These are phyloP conservation scores for Botrytis galanthina DNA, from an alignment of 2,329 filamentous ascomycete species.

Conservation along the genomic window DNA sequence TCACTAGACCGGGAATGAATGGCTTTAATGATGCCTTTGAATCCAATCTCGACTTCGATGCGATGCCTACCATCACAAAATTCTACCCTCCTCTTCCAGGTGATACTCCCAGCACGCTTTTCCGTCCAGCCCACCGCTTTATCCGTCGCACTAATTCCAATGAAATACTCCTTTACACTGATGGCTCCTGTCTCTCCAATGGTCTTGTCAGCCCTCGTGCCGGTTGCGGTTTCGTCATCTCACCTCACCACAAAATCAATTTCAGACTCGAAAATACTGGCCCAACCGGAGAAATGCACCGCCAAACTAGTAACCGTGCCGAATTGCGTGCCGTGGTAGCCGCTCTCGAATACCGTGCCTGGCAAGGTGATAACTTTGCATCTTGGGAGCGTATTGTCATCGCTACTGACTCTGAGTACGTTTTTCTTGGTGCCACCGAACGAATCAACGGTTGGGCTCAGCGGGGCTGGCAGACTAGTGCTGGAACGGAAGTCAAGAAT, in stretches of 20 bases:
- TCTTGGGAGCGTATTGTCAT: constrained; percentile 48
- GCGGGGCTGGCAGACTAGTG: constrained; percentile 45
- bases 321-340: constrained; percentile 54
- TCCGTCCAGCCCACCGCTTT: neutral
- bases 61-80: neutral
- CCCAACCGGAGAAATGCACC: neutral
- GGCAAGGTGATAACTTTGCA: constrained; percentile 22
- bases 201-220: neutral
- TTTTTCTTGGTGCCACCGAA: constrained; percentile 45
- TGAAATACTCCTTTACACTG: neutral
- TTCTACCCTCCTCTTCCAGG: neutral
- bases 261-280: constrained; percentile 23
- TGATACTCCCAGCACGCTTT: neutral
- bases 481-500: constrained; percentile 45
- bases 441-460: constrained; percentile 46
- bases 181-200: neutral
- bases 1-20: too few relatives aligned
- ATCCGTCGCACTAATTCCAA: neutral
- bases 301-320: constrained; percentile 52
- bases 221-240: neutral
- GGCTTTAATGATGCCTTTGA: too few relatives aligned
- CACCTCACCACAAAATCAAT: neutral
- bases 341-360: constrained; percentile 42
- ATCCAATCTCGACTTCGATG: neutral
- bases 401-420: constrained; percentile 54